phyloP scores from a whole-genome alignment of 345 rosid species.

The Populus tremula region DNA sequence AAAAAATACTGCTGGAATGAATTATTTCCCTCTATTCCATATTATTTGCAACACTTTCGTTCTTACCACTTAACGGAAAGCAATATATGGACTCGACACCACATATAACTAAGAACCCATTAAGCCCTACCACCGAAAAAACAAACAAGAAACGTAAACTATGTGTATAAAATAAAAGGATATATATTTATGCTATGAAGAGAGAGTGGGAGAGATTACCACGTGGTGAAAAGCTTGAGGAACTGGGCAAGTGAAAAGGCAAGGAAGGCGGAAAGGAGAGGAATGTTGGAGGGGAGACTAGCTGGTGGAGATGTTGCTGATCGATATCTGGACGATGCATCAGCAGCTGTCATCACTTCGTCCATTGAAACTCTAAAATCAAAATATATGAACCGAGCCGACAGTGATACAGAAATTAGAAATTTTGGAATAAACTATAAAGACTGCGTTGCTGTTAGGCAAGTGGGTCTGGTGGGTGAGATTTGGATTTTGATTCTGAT shows the following conservation, averaged over 20 bases:
- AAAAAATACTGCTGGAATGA: too few relatives aligned
- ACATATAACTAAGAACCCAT: too few relatives aligned
- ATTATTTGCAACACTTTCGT: too few relatives aligned
- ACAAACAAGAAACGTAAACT: background rate
- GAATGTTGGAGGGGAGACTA: constrained; percentile 34
- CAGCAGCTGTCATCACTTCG: constrained; percentile 45
- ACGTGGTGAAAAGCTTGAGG: constrained; percentile 52
- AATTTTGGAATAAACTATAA: background rate
- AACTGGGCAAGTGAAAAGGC: constrained; percentile 51
- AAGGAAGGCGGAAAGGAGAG: constrained; percentile 50
- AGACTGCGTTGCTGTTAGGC: background rate
- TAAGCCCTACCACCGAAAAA: background rate
- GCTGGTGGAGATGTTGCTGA: constrained; percentile 31
- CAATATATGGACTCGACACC: too few relatives aligned
- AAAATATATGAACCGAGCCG: background rate
- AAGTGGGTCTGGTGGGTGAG: background rate
- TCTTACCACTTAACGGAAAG: too few relatives aligned
- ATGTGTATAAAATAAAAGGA: background rate
- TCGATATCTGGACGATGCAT: constrained; percentile 39
- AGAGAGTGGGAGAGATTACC: constrained; percentile 23
- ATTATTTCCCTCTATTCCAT: too few relatives aligned
- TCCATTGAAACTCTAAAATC: constrained; percentile 30
- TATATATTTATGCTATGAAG: too few relatives aligned
- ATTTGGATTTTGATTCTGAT: background rate
- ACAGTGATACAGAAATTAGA: background rate